phyloP scores from a whole-genome alignment of 306 rosid genomes.

The Sicyos baderoa region DNA sequence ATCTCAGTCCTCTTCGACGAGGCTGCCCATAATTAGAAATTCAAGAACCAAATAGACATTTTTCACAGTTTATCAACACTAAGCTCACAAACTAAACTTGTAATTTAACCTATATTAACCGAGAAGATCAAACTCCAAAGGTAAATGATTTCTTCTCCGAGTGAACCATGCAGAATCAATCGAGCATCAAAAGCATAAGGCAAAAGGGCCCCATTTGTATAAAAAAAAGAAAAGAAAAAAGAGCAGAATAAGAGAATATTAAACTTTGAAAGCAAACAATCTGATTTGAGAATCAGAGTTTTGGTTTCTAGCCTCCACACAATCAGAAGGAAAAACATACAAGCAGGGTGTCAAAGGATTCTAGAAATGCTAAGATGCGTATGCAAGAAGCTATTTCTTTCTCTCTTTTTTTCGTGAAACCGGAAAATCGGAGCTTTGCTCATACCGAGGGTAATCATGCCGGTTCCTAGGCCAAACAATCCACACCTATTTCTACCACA shows the following conservation, averaged over 20 bases:
- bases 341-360: slow-evolving; percentile 1
- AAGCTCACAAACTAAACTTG: background rate
- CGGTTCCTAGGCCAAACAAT: too few relatives aligned
- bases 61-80: background rate
- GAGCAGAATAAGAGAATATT: background rate
- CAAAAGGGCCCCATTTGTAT: background rate
- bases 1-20: too few relatives aligned
- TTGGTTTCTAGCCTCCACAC: background rate
- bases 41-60: background rate
- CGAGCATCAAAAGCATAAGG: background rate
- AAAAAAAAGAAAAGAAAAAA: too few relatives aligned
- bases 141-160: background rate
- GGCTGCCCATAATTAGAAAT: too few relatives aligned
- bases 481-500: too few relatives aligned
- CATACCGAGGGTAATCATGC: too few relatives aligned
- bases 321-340: background rate
- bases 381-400: background rate
- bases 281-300: background rate
- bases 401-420: too few relatives aligned
- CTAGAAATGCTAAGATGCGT: background rate
- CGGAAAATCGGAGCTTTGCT: too few relatives aligned
- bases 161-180: background rate
- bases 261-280: background rate
- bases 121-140: background rate
- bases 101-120: background rate